A percentile compares a stretch with the other conserved stretches of the same genome.
These are phyloP conservation scores for Candida golubevii DNA, from an alignment of 805 yeast species.

Conservation along the genomic window DNA sequence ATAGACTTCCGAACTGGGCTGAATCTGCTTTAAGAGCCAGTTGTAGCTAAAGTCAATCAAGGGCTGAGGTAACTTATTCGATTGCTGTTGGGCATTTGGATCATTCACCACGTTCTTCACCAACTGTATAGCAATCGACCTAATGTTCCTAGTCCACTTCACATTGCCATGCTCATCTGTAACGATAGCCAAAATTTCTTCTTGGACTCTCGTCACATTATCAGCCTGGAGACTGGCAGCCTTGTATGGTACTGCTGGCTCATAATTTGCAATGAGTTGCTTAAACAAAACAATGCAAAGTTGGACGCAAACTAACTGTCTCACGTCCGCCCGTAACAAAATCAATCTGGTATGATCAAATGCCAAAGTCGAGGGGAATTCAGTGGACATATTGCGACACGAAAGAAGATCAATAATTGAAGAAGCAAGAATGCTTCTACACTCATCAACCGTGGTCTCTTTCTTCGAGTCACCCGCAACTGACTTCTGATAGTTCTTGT, in stretches of 20 bases:
- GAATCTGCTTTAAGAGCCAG: conserved; percentile 84
- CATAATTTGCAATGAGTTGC: conserved; percentile 49
- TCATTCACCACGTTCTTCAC: conserved; percentile 36
- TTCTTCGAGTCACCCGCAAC: conserved; percentile 5
- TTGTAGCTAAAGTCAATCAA: conserved; percentile 59
- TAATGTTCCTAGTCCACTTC: conserved; percentile 84
- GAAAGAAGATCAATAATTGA: conserved; percentile 63
- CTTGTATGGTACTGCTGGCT: conserved; percentile 20
- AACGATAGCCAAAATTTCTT: conserved; percentile 71
- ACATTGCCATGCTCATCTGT: conserved; percentile 83
- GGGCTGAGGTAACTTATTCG: conserved; percentile 31
- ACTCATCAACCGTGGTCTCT: conserved; percentile 16
- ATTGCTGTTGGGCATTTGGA: conserved; percentile 8
- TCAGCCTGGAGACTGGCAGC: conserved; percentile 24
- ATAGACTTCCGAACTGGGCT: conserved; percentile 75
- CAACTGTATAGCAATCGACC: conserved; percentile 65
- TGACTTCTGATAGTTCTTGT: conserved; percentile 26
- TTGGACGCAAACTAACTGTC: conserved; percentile 78
- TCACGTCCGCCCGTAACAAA: conserved; percentile 74
- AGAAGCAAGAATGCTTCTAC: conserved; percentile 41
- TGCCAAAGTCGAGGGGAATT: conserved; percentile 77
- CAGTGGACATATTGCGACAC: conserved; percentile 75
- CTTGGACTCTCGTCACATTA: conserved; percentile 49
- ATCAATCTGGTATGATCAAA: conserved; percentile 82
- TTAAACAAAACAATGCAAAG: conserved; percentile 69